Base-by-base conservation (phyloP, 495 filamentous ascomycete species). In the Hapsidospora chrysogenum region DNA sequence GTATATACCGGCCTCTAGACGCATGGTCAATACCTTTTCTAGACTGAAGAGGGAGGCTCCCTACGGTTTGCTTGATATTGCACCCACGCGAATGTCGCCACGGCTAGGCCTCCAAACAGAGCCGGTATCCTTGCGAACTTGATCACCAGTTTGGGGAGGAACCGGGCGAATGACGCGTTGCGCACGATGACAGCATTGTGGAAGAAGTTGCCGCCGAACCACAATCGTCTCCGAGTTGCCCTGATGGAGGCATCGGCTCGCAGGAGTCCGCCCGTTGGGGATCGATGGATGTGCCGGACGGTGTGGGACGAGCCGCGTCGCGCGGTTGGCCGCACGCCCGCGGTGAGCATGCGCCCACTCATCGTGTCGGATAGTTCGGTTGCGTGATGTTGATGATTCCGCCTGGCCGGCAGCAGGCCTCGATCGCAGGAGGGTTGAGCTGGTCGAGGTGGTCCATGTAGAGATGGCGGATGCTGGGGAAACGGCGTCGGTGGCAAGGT, bases 31-130 rank as follows among this genome's bases (percentile, higher is more conserved):
- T 29, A 29, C 11, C 27, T 3, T 4, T 41, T 28, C 26, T 30
- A 31, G 10, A n/a, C n/a, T 2, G 9, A 29, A 35, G 19, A 39
- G 40, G 26, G 22, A 28, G 9, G 37, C 10, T 27, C 65, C 83
- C 49, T 69, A 92, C 83, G 81, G 33, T 77, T 76, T 41, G 89
- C 87, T 58, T 96, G 92, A 53, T 96, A 95, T 53, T 99, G 89
- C 21, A 99, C 47, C 66, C 94, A 99, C 28, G 82, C 82, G 20
- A 89, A 50, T 3, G 82, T 80, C 5, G 80, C 85, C 50, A 99
- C 68, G 57, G 79, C 80, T 29, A 81, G 76, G 28, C 81, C 85
- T 22, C 86, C 89, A 51, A 92, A 85, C 57, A 93, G 74, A 38
- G 92, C 87, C 17, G 89, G 89, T 33, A 95, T 58, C 33, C 82